A percentile compares a stretch with the other conserved stretches of the same genome.
Evolutionary conservation across 345 rosid species (phyloP).

Genomic region (rapeseed (Brassica napus)): Da-Ae NC_063436.1:20816001-20816500

Average conservation of each 20-base stretch:
- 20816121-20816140: background rate
- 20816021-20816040: constrained; percentile 93
- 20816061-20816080: constrained; percentile 97
- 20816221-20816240: background rate
- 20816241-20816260: constrained; percentile 6
- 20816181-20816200: background rate
- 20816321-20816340: constrained; percentile 83
- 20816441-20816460: constrained; percentile 21
- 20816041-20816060: constrained; percentile 99
- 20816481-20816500: background rate
- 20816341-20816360: constrained; percentile 93
- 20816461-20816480: constrained; percentile 6
- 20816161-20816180: constrained; percentile 4
- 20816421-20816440: constrained; percentile 44
- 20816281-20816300: constrained; percentile 50
- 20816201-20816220: background rate
- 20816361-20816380: constrained; percentile 96
- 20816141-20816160: background rate
- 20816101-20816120: background rate
- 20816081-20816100: constrained; percentile 28
- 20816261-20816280: background rate
- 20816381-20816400: constrained; percentile 98
- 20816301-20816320: constrained; percentile 99
- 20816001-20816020: constrained; percentile 98
- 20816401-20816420: constrained; percentile 99